Evolutionary conservation across 345 rosid species (phyloP).

Genomic region (Aurinia saxatilis): DNA sequence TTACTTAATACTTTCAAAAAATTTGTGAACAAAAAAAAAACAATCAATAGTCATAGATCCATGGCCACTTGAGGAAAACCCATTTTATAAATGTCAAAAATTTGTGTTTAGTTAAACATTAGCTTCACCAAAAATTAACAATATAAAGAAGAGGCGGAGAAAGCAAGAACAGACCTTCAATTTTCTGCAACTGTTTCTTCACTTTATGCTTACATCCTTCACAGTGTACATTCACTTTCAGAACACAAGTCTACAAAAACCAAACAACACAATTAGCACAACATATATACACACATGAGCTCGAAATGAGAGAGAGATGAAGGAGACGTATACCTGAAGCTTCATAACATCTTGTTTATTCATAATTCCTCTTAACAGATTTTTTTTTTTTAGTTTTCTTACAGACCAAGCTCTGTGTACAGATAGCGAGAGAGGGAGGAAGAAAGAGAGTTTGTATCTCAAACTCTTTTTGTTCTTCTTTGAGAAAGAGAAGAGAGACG

Average conservation of each 20-base stretch:
- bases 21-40: too few relatives aligned
- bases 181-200: conserved; percentile 66
- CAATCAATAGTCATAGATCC: conserved; percentile 5
- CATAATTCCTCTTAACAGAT: conserved; percentile 36
- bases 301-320: neutral
- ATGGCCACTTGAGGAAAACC: neutral
- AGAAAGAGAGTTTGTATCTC: neutral
- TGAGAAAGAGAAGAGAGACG: neutral
- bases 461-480: neutral
- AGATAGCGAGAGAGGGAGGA: neutral
- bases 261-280: neutral
- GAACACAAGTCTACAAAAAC: conserved; percentile 66
- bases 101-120: neutral
- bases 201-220: conserved; percentile 91
- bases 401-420: neutral
- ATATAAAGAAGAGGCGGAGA: neutral
- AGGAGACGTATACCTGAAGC: conserved; percentile 55
- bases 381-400: neutral
- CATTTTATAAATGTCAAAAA: neutral
- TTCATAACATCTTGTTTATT: conserved; percentile 66
- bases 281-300: neutral
- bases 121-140: neutral
- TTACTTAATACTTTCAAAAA: too few relatives aligned
- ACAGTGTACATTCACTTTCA: conserved; percentile 84
- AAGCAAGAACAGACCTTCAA: conserved; percentile 47